A percentile compares a stretch with the other conserved stretches of the same genome.
Conservation (phyloP, 2,329 filamentous ascomycete species). For the Xylaria arbuscula region DNA sequence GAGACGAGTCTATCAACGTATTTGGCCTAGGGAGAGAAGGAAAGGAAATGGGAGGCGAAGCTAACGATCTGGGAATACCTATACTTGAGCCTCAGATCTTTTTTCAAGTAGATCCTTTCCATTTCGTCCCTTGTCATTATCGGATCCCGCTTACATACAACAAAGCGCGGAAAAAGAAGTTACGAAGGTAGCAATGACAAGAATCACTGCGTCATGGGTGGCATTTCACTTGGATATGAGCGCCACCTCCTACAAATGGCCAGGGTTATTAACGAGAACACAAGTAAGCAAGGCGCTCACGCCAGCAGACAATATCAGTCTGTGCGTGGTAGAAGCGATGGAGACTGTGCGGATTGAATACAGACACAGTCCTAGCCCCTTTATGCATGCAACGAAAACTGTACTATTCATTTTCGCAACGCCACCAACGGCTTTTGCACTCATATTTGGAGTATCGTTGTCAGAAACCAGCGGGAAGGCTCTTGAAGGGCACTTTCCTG, state of each 20-base stretch:
- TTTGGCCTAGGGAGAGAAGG: neutral
- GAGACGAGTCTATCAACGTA: neutral
- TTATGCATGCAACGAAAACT: neutral
- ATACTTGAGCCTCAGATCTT: neutral
- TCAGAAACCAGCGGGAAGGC: neutral
- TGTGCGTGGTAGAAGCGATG: neutral
- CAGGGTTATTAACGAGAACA: neutral
- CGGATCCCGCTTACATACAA: neutral
- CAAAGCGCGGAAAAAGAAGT: neutral
- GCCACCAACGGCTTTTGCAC: conserved; percentile 5
- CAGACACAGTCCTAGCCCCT: neutral
- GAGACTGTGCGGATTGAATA: neutral
- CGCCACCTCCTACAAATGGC: neutral
- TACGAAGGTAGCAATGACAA: neutral
- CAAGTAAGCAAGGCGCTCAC: neutral
- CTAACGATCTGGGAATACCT: neutral
- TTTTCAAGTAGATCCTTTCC: neutral
- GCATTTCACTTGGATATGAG: neutral
- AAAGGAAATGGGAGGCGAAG: neutral
- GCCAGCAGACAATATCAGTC: neutral
- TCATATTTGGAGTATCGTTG: neutral
- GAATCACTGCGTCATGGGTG: neutral
- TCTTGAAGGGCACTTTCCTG: too few relatives aligned
- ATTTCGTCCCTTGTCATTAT: neutral
- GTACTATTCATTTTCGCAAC: neutral